Conservation (phyloP, 768 basidiomycete species). For the Lactarius evosmus region DNA sequence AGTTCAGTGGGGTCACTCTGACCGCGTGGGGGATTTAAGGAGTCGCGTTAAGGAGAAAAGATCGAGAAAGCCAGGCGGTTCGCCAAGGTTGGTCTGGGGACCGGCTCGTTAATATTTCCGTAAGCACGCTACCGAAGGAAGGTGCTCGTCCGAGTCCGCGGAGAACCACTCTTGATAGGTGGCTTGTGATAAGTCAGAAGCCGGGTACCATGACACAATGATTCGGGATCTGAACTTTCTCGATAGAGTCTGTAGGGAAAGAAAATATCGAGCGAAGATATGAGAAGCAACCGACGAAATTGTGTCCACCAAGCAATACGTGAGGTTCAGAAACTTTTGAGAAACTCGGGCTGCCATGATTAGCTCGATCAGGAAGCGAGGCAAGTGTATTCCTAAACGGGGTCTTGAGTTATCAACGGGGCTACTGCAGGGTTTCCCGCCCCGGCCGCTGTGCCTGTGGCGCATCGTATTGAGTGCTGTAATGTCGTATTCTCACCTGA, state of each 20-base stretch:
- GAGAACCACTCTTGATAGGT: background rate
- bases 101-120: background rate
- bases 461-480: background rate
- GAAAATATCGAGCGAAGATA: background rate
- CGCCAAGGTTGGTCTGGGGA: background rate
- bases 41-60: background rate
- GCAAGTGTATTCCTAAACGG: background rate
- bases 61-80: background rate
- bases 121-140: background rate
- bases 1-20: background rate
- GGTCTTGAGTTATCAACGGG: background rate
- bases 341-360: background rate
- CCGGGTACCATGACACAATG: too few relatives aligned
- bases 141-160: background rate
- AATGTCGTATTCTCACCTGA: too few relatives aligned
- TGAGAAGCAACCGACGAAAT: background rate
- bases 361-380: background rate
- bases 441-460: background rate
- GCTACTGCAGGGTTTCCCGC: too few relatives aligned
- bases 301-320: background rate
- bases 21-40: background rate
- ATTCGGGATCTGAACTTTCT: too few relatives aligned
- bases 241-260: too few relatives aligned
- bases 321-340: background rate
- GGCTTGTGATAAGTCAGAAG: background rate